A percentile compares a stretch with the other conserved stretches of the same genome.
phyloP scores from a whole-genome alignment of 176 grass and related monocot genomes.

The Eremochloa ophiuroides region DNA sequence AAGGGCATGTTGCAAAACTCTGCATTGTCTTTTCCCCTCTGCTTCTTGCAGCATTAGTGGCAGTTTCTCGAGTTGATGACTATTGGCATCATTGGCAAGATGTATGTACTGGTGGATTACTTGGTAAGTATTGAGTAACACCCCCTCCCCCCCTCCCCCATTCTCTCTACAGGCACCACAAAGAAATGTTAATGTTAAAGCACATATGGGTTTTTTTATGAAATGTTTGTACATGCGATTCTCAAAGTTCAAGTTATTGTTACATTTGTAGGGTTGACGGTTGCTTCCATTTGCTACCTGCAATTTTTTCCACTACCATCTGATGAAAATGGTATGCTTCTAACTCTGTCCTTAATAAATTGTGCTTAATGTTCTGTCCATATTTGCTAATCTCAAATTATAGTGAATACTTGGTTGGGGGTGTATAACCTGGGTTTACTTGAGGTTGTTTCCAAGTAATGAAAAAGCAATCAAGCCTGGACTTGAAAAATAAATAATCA shows the following conservation, averaged over 20 bases:
- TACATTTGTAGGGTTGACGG: constrained; percentile 31
- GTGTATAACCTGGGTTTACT: background rate
- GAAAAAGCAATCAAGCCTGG: background rate
- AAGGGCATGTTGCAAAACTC: constrained; percentile 62
- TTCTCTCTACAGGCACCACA: background rate
- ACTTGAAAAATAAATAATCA: background rate
- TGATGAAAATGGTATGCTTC: constrained; percentile 40
- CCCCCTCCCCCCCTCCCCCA: background rate
- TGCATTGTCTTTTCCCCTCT: constrained; percentile 62
- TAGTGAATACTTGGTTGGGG: background rate
- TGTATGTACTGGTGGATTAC: constrained; percentile 61
- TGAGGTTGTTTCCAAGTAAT: background rate
- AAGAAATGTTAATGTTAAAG: background rate
- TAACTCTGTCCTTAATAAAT: background rate
- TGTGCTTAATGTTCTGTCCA: background rate
- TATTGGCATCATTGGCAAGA: constrained; percentile 86
- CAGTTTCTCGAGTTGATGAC: constrained; percentile 73
- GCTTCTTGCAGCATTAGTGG: constrained; percentile 60
- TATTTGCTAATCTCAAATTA: background rate
- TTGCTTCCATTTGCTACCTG: constrained; percentile 59
- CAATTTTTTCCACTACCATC: constrained; percentile 59
- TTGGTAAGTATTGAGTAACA: constrained; percentile 39
- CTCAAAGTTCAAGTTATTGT: background rate
- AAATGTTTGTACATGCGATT: background rate
- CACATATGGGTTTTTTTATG: background rate